phyloP scores from a whole-genome alignment of 2,329 filamentous ascomycete species.

The Emergomyces pasteurianus region DNA sequence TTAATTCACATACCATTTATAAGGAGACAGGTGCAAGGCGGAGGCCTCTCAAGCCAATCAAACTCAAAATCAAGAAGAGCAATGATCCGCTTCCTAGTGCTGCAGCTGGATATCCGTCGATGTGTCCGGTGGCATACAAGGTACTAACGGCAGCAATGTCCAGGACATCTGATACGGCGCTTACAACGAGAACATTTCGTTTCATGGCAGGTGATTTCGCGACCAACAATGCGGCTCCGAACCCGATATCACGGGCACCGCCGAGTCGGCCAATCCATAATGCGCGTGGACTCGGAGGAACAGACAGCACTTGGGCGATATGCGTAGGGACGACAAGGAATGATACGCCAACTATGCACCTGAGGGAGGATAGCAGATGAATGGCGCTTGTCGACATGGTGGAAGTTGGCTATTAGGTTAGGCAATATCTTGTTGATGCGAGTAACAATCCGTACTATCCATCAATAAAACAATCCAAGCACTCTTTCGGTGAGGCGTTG shows the following conservation, averaged over 20 bases:
- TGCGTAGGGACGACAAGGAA: neutral
- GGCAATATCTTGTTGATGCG: neutral
- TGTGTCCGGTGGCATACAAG: neutral
- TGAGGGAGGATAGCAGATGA: neutral
- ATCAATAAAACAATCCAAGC: neutral
- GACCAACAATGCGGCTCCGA: neutral
- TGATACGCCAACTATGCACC: neutral
- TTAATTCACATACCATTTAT: neutral
- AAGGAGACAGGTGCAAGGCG: neutral
- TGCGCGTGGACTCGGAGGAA: neutral
- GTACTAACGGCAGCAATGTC: neutral
- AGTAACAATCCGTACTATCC: neutral
- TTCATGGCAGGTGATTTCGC: neutral
- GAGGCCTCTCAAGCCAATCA: neutral
- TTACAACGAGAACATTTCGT: neutral
- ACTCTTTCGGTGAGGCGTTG: neutral
- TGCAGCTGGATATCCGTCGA: neutral
- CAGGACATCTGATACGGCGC: neutral
- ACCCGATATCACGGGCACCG: neutral
- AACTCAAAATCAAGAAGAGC: neutral
- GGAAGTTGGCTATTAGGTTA: neutral
- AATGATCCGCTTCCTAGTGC: neutral
- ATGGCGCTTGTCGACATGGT: neutral
- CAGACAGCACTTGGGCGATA: neutral
- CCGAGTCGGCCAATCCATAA: neutral